phyloP scores from a whole-genome alignment of 2,329 filamentous ascomycete species.

The Trichoderma citrinoviride region DNA sequence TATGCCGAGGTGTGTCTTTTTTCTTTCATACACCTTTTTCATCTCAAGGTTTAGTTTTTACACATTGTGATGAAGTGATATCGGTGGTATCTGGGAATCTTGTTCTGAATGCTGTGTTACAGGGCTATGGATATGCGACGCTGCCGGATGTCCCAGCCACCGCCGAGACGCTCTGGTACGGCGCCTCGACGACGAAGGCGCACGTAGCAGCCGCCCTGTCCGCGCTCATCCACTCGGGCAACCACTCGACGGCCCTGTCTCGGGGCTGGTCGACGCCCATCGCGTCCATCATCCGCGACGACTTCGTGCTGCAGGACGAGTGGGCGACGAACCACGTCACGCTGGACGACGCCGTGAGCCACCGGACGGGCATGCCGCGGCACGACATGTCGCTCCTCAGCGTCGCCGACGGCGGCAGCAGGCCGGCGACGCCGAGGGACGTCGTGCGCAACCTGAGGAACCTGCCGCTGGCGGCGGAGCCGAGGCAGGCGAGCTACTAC shows the following conservation, averaged over 20 bases:
- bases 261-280: conserved; percentile 49
- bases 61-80: neutral
- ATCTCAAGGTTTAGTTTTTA: neutral
- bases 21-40: too few species aligned
- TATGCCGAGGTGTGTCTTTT: conserved; percentile 28
- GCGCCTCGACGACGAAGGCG: conserved; percentile 56
- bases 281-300: conserved; percentile 46
- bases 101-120: neutral
- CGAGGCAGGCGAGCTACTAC: conserved; percentile 47
- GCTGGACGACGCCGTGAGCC: conserved; percentile 53
- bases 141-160: conserved; percentile 41
- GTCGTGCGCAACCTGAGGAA: conserved; percentile 45
- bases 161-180: conserved; percentile 52
- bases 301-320: conserved; percentile 50
- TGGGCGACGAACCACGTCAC: conserved; percentile 50
- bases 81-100: neutral
- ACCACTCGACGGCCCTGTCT: conserved; percentile 33
- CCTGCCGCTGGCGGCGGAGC: conserved; percentile 43
- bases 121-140: conserved; percentile 34
- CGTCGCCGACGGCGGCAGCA: conserved; percentile 32
- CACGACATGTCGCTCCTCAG: conserved; percentile 36
- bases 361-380: conserved; percentile 49
- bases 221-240: conserved; percentile 45
- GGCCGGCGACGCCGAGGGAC: conserved; percentile 34
- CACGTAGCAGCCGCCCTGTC: conserved; percentile 50